These are phyloP conservation scores for Pseudozyma tsukubaensis DNA, from an alignment of 1,284 basidiomycete species.

Conservation along the genomic window DNA sequence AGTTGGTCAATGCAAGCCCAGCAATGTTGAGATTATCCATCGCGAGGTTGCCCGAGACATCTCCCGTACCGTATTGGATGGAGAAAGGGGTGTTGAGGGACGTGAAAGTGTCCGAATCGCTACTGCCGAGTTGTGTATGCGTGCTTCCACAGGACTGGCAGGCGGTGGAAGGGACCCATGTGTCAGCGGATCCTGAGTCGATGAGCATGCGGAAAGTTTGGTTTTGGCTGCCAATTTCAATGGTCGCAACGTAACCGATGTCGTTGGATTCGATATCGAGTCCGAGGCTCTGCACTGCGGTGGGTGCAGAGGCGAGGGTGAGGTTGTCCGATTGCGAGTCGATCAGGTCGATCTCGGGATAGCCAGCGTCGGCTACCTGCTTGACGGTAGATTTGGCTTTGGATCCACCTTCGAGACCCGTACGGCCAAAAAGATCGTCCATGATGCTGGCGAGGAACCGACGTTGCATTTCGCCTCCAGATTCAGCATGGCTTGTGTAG, in stretches of 20 bases:
- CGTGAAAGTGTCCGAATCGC: slow-evolving; percentile 77
- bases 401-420: slow-evolving; percentile 19
- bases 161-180: slow-evolving; percentile 73
- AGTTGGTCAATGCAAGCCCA: slow-evolving; percentile 75
- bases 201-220: slow-evolving; percentile 77
- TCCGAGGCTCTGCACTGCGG: slow-evolving; percentile 75
- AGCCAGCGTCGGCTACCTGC: slow-evolving; percentile 25
- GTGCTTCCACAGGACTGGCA: slow-evolving; percentile 50
- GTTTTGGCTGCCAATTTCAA: slow-evolving; percentile 83
- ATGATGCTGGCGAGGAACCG: slow-evolving; percentile 32
- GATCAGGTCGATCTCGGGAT: slow-evolving; percentile 19
- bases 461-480: slow-evolving; percentile 26
- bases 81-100: slow-evolving; percentile 74
- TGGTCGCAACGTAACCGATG: slow-evolving; percentile 77
- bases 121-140: slow-evolving; percentile 77
- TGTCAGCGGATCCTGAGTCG: slow-evolving; percentile 85
- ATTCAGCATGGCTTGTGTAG: slow-evolving; percentile 24
- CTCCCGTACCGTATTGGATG: slow-evolving; percentile 80
- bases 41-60: slow-evolving; percentile 77
- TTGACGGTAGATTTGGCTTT: slow-evolving; percentile 21
- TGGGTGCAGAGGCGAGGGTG: slow-evolving; percentile 65
- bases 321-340: slow-evolving; percentile 44
- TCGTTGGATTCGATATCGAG: slow-evolving; percentile 78
- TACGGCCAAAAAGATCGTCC: slow-evolving; percentile 34
- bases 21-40: slow-evolving; percentile 78